A percentile compares a stretch with the other conserved stretches of the same genome.
Conservation (phyloP, 352 stramenopile species). For the Globisporangium takayamanum region DNA sequence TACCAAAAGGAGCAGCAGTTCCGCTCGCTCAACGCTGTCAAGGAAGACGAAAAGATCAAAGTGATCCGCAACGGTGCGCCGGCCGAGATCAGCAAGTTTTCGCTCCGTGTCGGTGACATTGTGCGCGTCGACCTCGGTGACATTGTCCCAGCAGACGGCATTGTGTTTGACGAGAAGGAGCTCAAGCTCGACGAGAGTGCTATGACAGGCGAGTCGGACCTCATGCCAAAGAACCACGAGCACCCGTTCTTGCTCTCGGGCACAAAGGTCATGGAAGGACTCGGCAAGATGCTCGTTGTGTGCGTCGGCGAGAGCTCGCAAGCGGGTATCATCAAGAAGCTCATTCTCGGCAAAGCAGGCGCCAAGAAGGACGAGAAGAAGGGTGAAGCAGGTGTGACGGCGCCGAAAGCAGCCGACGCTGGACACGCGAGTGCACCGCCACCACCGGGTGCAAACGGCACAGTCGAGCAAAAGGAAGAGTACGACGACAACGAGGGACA, state of each 20-base stretch:
- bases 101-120: constrained; percentile 87
- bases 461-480: constrained; percentile 61
- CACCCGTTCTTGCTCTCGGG: constrained; percentile 93
- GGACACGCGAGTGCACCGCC: constrained; percentile 14
- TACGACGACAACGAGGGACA: constrained; percentile 47
- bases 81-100: constrained; percentile 59
- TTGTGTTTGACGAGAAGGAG: constrained; percentile 86
- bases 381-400: constrained; percentile 11
- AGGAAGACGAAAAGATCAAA: constrained; percentile 83
- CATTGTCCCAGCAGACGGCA: constrained; percentile 85
- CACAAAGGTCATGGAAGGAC: constrained; percentile 91
- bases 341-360: constrained; percentile 63
- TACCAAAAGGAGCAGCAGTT: constrained; percentile 92
- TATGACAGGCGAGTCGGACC: constrained; percentile 90
- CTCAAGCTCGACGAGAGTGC: constrained; percentile 89
- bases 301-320: constrained; percentile 91
- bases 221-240: constrained; percentile 77
- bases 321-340: constrained; percentile 90
- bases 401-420: neutral
- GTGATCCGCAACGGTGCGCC: constrained; percentile 67
- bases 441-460: constrained; percentile 67
- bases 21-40: constrained; percentile 74
- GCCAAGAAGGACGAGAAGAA: constrained; percentile 53
- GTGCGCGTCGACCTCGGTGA: constrained; percentile 81
- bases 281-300: constrained; percentile 90